Percentiles rank a stretch among this genome's conserved stretches.
phyloP scores from a whole-genome alignment of 345 rosid genomes.

The Abelmoschus esculentus region DNA sequence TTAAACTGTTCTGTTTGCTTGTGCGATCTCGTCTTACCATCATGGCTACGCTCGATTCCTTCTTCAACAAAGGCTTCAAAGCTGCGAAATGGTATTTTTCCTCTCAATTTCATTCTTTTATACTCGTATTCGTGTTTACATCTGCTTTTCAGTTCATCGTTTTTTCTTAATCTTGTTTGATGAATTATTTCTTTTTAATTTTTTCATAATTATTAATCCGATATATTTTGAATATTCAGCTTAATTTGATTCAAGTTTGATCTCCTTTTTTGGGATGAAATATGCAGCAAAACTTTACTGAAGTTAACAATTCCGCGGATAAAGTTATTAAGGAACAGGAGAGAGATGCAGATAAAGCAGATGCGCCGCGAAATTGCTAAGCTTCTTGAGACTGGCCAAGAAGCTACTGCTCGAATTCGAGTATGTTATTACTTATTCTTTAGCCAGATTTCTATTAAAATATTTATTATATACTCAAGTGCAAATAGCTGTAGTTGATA shows the following conservation, averaged over 20 bases:
- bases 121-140: not conserved
- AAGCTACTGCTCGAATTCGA: constrained; percentile 97
- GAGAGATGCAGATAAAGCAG: constrained; percentile 85
- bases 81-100: constrained; percentile 67
- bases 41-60: constrained; percentile 88
- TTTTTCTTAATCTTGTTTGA: not conserved
- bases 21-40: constrained; percentile 10
- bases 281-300: constrained; percentile 74
- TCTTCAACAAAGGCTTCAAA: constrained; percentile 87
- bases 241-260: not conserved
- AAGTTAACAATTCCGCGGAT: constrained; percentile 74
- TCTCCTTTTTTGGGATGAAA: constrained; percentile 8
- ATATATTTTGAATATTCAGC: not conserved
- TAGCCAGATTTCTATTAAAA: not conserved
- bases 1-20: not conserved
- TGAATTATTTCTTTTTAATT: not conserved
- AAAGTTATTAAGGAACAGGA: constrained; percentile 81
- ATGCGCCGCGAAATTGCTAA: constrained; percentile 95
- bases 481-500: not conserved
- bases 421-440: constrained; percentile 21
- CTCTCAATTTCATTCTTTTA: not conserved
- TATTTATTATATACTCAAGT: not conserved
- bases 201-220: not conserved
- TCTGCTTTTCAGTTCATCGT: not conserved
- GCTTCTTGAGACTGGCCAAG: constrained; percentile 96